Evolutionary conservation across 352 stramenopile species (phyloP), one percentile per base, ranked within the genome.

Genomic region (Nothophytophthora sp.): DNA sequence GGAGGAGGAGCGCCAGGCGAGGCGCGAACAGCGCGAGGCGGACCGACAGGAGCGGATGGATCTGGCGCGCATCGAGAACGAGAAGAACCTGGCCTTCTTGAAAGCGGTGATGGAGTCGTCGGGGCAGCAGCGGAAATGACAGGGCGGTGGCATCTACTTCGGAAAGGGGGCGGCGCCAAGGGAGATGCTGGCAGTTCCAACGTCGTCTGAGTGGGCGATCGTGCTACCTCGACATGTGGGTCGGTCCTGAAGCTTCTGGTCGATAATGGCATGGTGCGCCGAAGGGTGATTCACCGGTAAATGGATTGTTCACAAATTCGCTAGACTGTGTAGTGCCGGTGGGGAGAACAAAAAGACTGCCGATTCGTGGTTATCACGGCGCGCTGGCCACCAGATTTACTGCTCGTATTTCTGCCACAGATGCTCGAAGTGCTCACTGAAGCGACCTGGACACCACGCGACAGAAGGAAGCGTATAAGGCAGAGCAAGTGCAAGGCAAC

Each of bases 391-490:
- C 4, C 34, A 18, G 23, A 0, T 34, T 35, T 71, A 76, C 38
- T 60, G 71, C 32, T 77, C 57, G 64, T 80, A 86, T 30, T 78
- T 64, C 25, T 50, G 29, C 78, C 75, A 89, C n/a, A 89, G 67
- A 34, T 84, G 61, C 30, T 77, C 59, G 33, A 81, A 89, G 32
- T 89, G 66, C 37, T 82, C 61, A n/a, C 66, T 59, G 55, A 87
- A 89, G 35, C 64, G 73, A 9, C 35, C 75, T 89, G 41, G n/a
- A n/a, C n/a, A n/a, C n/a, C n/a, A n/a, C n/a, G n/a, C n/a, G n/a
- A n/a, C 9, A 24, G 29, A 18, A 16, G 2, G 27, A 45, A 37
- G n/a, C 15, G 29, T 11, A 43, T 1, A 20, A 18, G 32, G 59
- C 50, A 56, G 39, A 11, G 16, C 28, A 29, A 19, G 38, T 7